Conservation (phyloP, 257 asterid genomes). For the Fraxinus americana region DNA sequence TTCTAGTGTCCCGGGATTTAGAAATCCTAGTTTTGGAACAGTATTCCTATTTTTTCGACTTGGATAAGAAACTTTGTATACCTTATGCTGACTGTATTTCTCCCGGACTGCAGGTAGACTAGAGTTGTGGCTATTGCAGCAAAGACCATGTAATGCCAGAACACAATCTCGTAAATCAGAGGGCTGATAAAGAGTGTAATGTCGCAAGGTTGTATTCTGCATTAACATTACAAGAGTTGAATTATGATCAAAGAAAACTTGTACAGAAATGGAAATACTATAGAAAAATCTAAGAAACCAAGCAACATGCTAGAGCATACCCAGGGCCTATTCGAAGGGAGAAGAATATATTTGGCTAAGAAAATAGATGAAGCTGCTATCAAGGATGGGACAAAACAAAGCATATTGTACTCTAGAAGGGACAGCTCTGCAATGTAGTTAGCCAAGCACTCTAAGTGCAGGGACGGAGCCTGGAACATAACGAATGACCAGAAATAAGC, state of each 20-base stretch:
- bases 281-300: not conserved
- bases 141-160: constrained; percentile 44
- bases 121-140: constrained; percentile 39
- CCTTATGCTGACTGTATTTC: constrained; percentile 97
- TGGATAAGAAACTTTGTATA: constrained; percentile 18
- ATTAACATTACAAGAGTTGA: not conserved
- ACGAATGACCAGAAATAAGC: not conserved
- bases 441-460: constrained; percentile 56
- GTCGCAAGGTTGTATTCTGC: constrained; percentile 50
- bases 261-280: not conserved
- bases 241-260: not conserved
- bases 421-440: constrained; percentile 58
- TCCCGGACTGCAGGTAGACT: constrained; percentile 83
- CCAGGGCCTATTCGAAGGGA: constrained; percentile 49
- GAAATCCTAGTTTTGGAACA: not conserved
- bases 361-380: constrained; percentile 59
- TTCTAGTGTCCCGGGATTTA: too few species aligned
- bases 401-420: constrained; percentile 50
- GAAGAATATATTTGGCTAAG: constrained; percentile 48
- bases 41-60: not conserved
- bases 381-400: constrained; percentile 48
- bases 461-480: constrained; percentile 29
- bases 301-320: constrained; percentile 26
- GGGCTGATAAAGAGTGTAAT: constrained; percentile 48
- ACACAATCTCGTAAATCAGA: constrained; percentile 49